Conservation (phyloP, 2,329 filamentous ascomycete genomes). For the Diplodia scrobiculata region DNA sequence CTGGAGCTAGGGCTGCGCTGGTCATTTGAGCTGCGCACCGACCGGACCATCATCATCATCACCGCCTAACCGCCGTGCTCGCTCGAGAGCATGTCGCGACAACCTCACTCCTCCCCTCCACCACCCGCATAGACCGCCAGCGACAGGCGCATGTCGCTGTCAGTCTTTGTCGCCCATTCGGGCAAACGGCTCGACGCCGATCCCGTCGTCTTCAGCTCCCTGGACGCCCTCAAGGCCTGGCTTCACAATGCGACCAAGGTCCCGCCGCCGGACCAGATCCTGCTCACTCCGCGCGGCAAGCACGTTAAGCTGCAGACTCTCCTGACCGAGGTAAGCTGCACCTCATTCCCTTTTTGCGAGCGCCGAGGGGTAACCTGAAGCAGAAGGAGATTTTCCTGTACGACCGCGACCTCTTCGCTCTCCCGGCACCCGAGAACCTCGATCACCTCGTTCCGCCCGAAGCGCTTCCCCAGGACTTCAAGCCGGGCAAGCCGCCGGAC, state of each 20-base stretch:
- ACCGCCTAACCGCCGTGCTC: slow-evolving; percentile 21
- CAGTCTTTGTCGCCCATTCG: slow-evolving; percentile 89
- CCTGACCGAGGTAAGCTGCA: slow-evolving; percentile 68
- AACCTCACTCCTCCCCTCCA: slow-evolving; percentile 3
- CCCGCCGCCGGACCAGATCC: slow-evolving; percentile 75
- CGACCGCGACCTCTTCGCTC: slow-evolving; percentile 64
- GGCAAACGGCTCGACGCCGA: slow-evolving; percentile 83
- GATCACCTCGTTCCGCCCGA: slow-evolving; percentile 54
- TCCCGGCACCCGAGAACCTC: slow-evolving; percentile 54
- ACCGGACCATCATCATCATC: slow-evolving; percentile 35
- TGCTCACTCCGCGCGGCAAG: slow-evolving; percentile 81
- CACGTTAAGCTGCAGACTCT: slow-evolving; percentile 80
- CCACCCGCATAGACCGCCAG: slow-evolving; percentile 14
- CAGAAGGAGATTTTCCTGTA: slow-evolving; percentile 91
- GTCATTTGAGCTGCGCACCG: slow-evolving; percentile 26
- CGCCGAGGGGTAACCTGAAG: slow-evolving; percentile 1
- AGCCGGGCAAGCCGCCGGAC: slow-evolving; percentile 70
- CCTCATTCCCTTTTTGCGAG: not conserved
- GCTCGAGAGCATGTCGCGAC: slow-evolving; percentile 20
- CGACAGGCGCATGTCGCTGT: slow-evolving; percentile 71
- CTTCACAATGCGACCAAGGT: slow-evolving; percentile 75
- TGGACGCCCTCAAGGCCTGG: slow-evolving; percentile 84
- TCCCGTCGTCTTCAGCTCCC: slow-evolving; percentile 70
- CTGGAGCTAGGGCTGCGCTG: slow-evolving; percentile 21
- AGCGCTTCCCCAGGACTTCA: slow-evolving; percentile 60